Evolutionary conservation across 768 basidiomycete genomes (phyloP).

Genomic region (Bullera alba): DNA sequence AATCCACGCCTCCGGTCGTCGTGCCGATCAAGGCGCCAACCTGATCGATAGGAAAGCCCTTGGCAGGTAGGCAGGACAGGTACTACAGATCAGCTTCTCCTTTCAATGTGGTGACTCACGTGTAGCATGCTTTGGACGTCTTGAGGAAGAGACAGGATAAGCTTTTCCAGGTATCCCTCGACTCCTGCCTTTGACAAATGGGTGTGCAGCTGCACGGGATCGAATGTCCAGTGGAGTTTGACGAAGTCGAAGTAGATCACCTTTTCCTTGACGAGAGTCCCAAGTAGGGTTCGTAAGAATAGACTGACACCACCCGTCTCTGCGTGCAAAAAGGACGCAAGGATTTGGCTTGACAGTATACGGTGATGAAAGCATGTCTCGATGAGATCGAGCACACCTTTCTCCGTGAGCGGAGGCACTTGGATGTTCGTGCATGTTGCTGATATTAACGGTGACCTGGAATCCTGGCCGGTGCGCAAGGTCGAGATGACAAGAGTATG

Average conservation of each 20-base stretch:
- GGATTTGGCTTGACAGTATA: background rate
- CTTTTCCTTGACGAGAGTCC: conserved; percentile 16
- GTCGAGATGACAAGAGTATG: conserved; percentile 18
- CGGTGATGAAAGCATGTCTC: conserved; percentile 5
- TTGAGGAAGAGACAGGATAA: conserved; percentile 9
- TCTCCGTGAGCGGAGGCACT: conserved; percentile 8
- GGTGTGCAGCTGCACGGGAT: conserved; percentile 10
- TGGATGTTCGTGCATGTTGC: conserved; percentile 1
- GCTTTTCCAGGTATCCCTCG: conserved; percentile 13
- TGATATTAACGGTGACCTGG: conserved; percentile 4
- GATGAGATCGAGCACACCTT: conserved; percentile 10
- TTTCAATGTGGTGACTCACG: conserved; percentile 2
- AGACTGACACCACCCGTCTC: conserved; percentile 27
- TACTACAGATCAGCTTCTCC: conserved; percentile 3
- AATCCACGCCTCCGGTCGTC: background rate
- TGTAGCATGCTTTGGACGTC: conserved; percentile 9
- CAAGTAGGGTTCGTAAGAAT: conserved; percentile 14
- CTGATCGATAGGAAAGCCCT: conserved; percentile 11
- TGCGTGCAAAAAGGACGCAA: conserved; percentile 15
- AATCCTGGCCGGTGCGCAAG: conserved; percentile 11
- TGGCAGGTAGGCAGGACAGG: conserved; percentile 19
- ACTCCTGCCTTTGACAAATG: conserved; percentile 19
- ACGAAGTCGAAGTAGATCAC: conserved; percentile 23
- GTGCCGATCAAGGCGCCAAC: conserved; percentile 10
- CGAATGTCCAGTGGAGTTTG: conserved; percentile 12